These are phyloP conservation scores for Phlebopus sp. DNA, from an alignment of 1,284 basidiomycete species.

Conservation along the genomic window DNA sequence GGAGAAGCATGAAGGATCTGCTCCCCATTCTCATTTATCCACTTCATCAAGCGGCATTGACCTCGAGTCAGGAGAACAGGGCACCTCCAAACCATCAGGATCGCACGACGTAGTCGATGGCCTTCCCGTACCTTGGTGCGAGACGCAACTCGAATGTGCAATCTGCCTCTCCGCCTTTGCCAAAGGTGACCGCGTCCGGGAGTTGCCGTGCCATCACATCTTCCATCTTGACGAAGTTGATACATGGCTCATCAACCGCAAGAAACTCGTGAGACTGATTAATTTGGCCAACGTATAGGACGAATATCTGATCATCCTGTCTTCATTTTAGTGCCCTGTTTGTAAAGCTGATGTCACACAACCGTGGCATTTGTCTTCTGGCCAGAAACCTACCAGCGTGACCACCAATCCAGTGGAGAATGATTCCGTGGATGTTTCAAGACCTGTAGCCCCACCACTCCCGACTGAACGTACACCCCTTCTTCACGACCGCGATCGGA, in stretches of 20 bases:
- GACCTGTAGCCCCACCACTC: slow-evolving; percentile 9
- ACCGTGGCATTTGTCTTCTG: slow-evolving; percentile 38
- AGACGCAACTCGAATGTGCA: slow-evolving; percentile 77
- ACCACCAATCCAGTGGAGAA: slow-evolving; percentile 2
- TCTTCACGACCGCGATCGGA: slow-evolving; percentile 24
- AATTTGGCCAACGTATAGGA: background rate
- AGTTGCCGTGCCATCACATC: slow-evolving; percentile 87
- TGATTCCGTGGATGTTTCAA: slow-evolving; percentile 5
- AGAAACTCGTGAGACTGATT: slow-evolving; percentile 73
- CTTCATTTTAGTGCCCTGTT: slow-evolving; percentile 67
- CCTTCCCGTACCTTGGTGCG: slow-evolving; percentile 64
- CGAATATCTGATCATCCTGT: background rate
- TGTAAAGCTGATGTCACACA: slow-evolving; percentile 87
- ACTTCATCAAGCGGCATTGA: slow-evolving; percentile 32
- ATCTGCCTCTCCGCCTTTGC: slow-evolving; percentile 87
- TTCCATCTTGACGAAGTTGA: slow-evolving; percentile 86
- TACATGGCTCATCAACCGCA: slow-evolving; percentile 84
- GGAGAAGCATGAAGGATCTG: slow-evolving; percentile 66
- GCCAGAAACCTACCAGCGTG: slow-evolving; percentile 10
- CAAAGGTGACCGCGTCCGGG: slow-evolving; percentile 82
- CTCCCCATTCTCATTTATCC: slow-evolving; percentile 33
- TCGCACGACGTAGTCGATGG: slow-evolving; percentile 36
- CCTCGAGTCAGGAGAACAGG: slow-evolving; percentile 36
- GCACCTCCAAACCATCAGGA: slow-evolving; percentile 38
- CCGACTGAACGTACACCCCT: slow-evolving; percentile 39